Base-by-base conservation (phyloP, 768 basidiomycete species). In the Leccinum uliginosum region DNA sequence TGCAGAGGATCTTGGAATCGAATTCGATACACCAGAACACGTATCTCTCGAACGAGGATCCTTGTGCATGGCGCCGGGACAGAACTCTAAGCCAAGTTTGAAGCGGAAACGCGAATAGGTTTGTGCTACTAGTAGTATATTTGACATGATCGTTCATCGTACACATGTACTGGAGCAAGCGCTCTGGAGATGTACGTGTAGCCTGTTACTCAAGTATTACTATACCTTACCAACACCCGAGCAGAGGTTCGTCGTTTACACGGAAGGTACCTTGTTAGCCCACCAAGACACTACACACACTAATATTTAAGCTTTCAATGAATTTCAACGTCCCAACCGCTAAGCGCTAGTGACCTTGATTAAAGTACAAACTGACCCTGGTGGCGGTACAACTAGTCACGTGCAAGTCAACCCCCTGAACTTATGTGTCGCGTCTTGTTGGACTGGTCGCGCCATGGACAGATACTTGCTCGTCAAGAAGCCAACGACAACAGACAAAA, bases 1-100 rank as follows among this genome's bases (percentile, higher is more conserved):
- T 10, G 81, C 80, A 21, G 93, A 95, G 67, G 85, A 88, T 53
- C 82, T 94, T 32, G 93, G 92, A 2, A 83, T 95, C 57, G 89
- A 91, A 67, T 73, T 76, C 40, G 93, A 96, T 64, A 83, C 87
- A 11, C 64, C 77, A 3, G 93, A 94, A 70, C 90, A 91, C 62
- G 61, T 62, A 34, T 73, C 71, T 24, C 71, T 95, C 27, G 93
- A 93, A 71, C 75, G 76, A 40, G 79, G 85, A 4, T 68, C 82
- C 52, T 74, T 93, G 26, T 90, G 84, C 64, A 69, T 65, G 1
- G 51, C 27, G 19, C 65, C 71, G 0, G 60, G 56, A 35, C 58
- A 60, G 30, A 75, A 67, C 53, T 61, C 65, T 51, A 66, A 62
- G 26, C 74, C 73, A 32, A 61, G 61, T 14, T 65, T 84, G 59